phyloP scores from a whole-genome alignment of 331 rosid species.

The Malus hybrid region DNA sequence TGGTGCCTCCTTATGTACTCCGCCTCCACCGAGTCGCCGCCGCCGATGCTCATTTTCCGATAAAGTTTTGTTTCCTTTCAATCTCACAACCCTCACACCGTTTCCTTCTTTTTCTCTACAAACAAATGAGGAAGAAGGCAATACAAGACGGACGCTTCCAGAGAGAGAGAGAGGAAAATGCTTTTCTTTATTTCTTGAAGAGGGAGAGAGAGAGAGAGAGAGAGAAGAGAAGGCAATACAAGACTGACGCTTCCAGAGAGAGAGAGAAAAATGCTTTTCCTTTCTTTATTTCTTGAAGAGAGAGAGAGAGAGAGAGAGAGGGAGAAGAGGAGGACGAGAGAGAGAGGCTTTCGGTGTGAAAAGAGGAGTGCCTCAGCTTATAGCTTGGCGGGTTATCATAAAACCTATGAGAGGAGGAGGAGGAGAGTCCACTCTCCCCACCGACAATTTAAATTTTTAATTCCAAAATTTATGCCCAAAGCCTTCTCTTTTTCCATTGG shows the following conservation, averaged over 20 bases:
- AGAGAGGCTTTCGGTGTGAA: constrained; percentile 8
- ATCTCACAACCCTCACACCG: neutral
- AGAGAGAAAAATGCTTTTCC: neutral
- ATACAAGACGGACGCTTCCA: constrained; percentile 12
- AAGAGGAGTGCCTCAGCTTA: constrained; percentile 19
- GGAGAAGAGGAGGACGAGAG: neutral
- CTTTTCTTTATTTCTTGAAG: neutral
- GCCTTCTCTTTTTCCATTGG: neutral
- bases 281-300: neutral
- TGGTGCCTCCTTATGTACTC: constrained; percentile 38
- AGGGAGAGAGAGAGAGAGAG: neutral
- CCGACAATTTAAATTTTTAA: constrained; percentile 43
- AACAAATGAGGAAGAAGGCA: neutral
- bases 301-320: neutral
- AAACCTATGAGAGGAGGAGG: neutral
- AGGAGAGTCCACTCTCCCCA: constrained; percentile 18
- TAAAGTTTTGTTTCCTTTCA: neutral
- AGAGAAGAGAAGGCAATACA: neutral
- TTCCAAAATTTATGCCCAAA: neutral
- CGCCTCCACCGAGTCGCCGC: constrained; percentile 29
- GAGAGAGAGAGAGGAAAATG: neutral
- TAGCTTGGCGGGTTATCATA: constrained; percentile 42
- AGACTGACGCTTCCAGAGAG: constrained; percentile 9
- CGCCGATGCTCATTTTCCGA: constrained; percentile 19
- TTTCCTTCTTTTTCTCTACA: neutral